Evolutionary conservation across 495 filamentous ascomycete genomes (phyloP), one percentile per base, ranked within the genome.

Genomic region (Penicillium desertorum): DNA sequence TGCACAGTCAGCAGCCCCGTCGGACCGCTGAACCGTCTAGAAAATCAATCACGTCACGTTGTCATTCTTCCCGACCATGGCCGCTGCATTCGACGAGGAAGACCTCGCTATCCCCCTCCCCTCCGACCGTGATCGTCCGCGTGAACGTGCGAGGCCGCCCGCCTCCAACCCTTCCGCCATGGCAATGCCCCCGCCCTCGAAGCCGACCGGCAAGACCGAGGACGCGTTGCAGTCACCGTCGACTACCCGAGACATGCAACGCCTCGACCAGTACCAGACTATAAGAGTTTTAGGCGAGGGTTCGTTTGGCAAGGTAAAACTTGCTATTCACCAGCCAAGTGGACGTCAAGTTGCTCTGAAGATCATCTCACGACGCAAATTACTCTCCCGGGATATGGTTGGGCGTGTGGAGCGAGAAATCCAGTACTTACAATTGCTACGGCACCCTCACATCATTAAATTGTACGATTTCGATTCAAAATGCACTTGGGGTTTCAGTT

Each of bases 391-490:
- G 62, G 94, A 98, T 65, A 98, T 98, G 94, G 91, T 93, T 30
- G 94, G 94, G 45, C 81, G 94, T 47, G 93, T 98, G 45, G 95
- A 98, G 75, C 84, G 95, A 63, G 94, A 98, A 79, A 98, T 98
- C 57, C 92, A 96, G 68, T 98, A 98, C 68, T 82, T 98, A 51
- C 94, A 98, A 76, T 76, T 98, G 59, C 81, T 98, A 37, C 83
- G 94, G 55, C 94, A 98, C 75, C 94, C 94, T 46, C 94, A 98
- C 73, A 98, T 98, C 72, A 98, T 98, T 76, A 98, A 98, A 74
- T 80, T 98, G 90, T 97, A 81, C 67, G 85, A 74, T n/a, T 56
- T 36, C 37, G 10, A 41, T 23, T 32, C 12, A 22, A 29, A 32
- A 30, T 45, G 30, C 19, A 11, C 45, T 51, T 51, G 36, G 37